A percentile compares a stretch with the other conserved stretches of the same genome.
phyloP scores from a whole-genome alignment of 768 basidiomycete species.

The Galerina sulciceps region DNA sequence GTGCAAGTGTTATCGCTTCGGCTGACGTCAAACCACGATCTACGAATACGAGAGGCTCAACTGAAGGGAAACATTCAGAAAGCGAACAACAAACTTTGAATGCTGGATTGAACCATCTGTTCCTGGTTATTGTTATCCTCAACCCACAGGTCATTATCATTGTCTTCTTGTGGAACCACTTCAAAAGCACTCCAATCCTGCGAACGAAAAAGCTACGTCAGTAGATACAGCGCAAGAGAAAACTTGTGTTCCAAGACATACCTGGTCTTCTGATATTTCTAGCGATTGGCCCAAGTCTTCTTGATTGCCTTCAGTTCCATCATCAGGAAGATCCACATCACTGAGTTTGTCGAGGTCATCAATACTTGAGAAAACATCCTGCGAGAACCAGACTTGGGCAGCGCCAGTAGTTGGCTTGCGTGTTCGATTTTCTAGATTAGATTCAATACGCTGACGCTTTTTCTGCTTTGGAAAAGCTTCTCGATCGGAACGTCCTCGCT shows the following conservation, averaged over 20 bases:
- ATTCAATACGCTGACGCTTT: constrained; percentile 59
- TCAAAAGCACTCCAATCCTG: constrained; percentile 57
- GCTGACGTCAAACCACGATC: constrained; percentile 84
- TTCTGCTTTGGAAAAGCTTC: constrained; percentile 26
- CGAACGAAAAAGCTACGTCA: neutral
- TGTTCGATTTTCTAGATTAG: constrained; percentile 46
- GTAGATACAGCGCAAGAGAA: neutral
- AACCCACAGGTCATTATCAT: constrained; percentile 77
- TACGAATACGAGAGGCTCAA: constrained; percentile 31
- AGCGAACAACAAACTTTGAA: constrained; percentile 57
- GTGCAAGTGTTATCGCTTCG: constrained; percentile 91
- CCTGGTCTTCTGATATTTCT: constrained; percentile 7
- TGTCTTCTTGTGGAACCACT: constrained; percentile 68
- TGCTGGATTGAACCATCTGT: constrained; percentile 62
- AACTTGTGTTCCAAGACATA: neutral
- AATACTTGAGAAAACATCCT: constrained; percentile 81
- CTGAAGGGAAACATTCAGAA: neutral
- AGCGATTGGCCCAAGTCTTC: constrained; percentile 7
- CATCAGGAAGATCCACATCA: constrained; percentile 32
- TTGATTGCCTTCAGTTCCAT: constrained; percentile 29
- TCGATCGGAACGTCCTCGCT: constrained; percentile 45
- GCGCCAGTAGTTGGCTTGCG: constrained; percentile 37
- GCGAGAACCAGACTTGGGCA: constrained; percentile 92
- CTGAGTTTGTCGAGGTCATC: constrained; percentile 46
- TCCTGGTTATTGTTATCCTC: constrained; percentile 79